Conservation (phyloP, 2,329 filamentous ascomycete genomes). For the Xylaria digitata region DNA sequence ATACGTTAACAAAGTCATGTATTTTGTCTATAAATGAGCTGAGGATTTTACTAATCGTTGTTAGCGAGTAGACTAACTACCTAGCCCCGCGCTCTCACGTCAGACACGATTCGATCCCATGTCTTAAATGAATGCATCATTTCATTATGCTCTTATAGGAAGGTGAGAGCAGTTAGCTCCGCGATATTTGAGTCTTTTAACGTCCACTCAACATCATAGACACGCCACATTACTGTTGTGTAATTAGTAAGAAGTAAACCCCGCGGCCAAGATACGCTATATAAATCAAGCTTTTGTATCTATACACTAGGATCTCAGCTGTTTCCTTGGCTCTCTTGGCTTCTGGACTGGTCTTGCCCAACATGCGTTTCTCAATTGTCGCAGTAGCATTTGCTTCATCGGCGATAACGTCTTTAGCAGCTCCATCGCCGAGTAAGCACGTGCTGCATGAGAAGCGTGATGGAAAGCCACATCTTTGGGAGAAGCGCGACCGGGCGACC, state of each 20-base stretch:
- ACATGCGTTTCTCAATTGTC: conserved; percentile 37
- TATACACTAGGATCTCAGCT: conserved; percentile 10
- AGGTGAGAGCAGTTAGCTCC: conserved; percentile 14
- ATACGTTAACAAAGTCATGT: no score
- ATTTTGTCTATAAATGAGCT: no score
- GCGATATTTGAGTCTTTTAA: neutral
- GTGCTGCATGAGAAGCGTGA: conserved; percentile 40
- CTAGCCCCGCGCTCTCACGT: conserved; percentile 11
- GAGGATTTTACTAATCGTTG: neutral
- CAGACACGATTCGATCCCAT: conserved; percentile 9
- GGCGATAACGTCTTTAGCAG: conserved; percentile 26
- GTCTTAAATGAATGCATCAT: neutral
- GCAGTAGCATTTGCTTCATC: conserved; percentile 30
- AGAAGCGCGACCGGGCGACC: conserved; percentile 36
- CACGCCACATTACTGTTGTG: neutral
- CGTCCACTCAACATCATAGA: conserved; percentile 9
- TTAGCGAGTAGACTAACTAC: neutral
- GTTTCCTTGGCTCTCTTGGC: conserved; percentile 29
- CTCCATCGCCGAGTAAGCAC: conserved; percentile 32
- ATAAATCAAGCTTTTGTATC: conserved; percentile 35
- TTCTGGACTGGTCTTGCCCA: conserved; percentile 16
- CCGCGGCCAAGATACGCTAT: conserved; percentile 13
- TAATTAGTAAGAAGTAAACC: neutral
- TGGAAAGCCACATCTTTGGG: conserved; percentile 36
- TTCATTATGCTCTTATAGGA: conserved; percentile 14